These are phyloP conservation scores for Brassica napus DNA, from an alignment of 345 rosid genomes.

Conservation along the genomic window Da-Ae NC_063449.1:31937001-31937500, in stretches of 20 bases:
- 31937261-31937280: slow-evolving; percentile 68
- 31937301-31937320: slow-evolving; percentile 41
- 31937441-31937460: slow-evolving; percentile 5
- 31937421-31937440: slow-evolving; percentile 62
- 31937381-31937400: slow-evolving; percentile 49
- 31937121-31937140: slow-evolving; percentile 55
- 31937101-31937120: slow-evolving; percentile 17
- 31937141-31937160: slow-evolving; percentile 54
- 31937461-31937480: slow-evolving; percentile 43
- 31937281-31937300: slow-evolving; percentile 86
- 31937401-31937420: slow-evolving; percentile 53
- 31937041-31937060: slow-evolving; percentile 81
- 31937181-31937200: slow-evolving; percentile 58
- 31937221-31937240: slow-evolving; percentile 40
- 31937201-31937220: slow-evolving; percentile 53
- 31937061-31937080: slow-evolving; percentile 58
- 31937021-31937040: slow-evolving; percentile 54
- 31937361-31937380: slow-evolving; percentile 86
- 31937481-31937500: slow-evolving; percentile 50
- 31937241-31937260: slow-evolving; percentile 46
- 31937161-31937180: slow-evolving; percentile 71
- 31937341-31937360: slow-evolving; percentile 90
- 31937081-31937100: slow-evolving; percentile 16
- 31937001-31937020: slow-evolving; percentile 36
- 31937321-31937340: slow-evolving; percentile 82